A percentile compares a stretch with the other conserved stretches of the same genome.
These are phyloP conservation scores for Cochlearia excelsa DNA, from an alignment of 345 rosid species.

Conservation along the genomic window DNA sequence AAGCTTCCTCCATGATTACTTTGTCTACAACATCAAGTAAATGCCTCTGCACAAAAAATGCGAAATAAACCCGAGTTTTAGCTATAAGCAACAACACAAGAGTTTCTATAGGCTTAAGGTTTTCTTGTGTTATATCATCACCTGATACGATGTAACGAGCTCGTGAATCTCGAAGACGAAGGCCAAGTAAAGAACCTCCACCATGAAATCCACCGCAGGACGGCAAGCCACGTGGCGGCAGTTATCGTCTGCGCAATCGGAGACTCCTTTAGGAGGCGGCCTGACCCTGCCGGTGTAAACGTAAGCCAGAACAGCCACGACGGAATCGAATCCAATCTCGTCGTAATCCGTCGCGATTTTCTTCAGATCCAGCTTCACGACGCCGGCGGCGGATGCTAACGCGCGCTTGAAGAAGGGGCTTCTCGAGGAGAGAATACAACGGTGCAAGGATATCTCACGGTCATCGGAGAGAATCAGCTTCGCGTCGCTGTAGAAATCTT, in stretches of 20 bases:
- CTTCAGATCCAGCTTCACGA: conserved; percentile 49
- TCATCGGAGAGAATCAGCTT: conserved; percentile 50
- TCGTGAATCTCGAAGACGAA: conserved; percentile 60
- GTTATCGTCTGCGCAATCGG: conserved; percentile 66
- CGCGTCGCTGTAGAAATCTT: conserved; percentile 62
- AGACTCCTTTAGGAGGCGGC: conserved; percentile 48
- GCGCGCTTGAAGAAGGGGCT: conserved; percentile 53
- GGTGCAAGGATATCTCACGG: conserved; percentile 62
- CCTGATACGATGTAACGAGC: conserved; percentile 69
- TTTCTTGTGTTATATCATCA: not conserved
- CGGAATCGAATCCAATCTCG: conserved; percentile 56
- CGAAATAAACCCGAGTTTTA: not conserved
- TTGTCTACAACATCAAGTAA: conserved; percentile 60
- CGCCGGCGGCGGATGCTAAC: conserved; percentile 36
- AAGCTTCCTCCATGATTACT: conserved; percentile 53
- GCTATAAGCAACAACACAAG: too few species aligned
- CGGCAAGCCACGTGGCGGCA: conserved; percentile 72
- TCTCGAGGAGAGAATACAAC: conserved; percentile 66
- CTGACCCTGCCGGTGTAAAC: conserved; percentile 66
- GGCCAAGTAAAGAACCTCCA: conserved; percentile 68
- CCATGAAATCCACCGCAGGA: conserved; percentile 64
- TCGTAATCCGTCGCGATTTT: conserved; percentile 55
- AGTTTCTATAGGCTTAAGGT: too few species aligned
- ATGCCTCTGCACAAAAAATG: conserved; percentile 56
- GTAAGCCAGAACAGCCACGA: conserved; percentile 58